Percentiles rank a stretch among this genome's conserved stretches.
Evolutionary conservation across 192 early-diverging fungal genomes (phyloP).

Genomic region (Mortierella antarctica): DNA sequence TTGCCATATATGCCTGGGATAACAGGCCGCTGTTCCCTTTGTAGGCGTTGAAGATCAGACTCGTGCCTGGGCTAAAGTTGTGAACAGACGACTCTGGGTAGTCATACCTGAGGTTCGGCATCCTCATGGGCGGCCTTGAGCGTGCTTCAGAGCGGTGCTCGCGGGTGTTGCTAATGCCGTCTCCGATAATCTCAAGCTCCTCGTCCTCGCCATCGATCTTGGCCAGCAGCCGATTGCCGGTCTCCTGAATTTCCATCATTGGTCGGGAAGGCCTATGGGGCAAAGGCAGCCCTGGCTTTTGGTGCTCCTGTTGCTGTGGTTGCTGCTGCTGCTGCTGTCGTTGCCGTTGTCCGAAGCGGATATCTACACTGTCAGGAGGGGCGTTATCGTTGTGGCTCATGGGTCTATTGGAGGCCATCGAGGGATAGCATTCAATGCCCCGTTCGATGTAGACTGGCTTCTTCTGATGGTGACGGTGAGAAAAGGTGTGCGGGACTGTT

Average conservation of each 20-base stretch:
- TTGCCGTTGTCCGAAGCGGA: not conserved
- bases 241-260: slow-evolving; percentile 4
- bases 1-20: slow-evolving; percentile 14
- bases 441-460: no score
- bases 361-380: not conserved
- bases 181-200: slow-evolving; percentile 40
- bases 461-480: no score
- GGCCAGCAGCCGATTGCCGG: not conserved
- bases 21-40: slow-evolving; percentile 11
- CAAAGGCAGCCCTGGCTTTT: not conserved
- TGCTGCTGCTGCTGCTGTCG: slow-evolving; percentile 15
- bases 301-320: not conserved
- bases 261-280: no score
- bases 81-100: slow-evolving; percentile 22
- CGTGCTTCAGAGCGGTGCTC: not conserved
- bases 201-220: slow-evolving; percentile 30
- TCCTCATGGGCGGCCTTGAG: slow-evolving; percentile 5
- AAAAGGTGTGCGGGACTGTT: no score
- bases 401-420: slow-evolving; percentile 20
- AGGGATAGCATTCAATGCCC: slow-evolving; percentile 3
- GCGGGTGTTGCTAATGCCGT: slow-evolving; percentile 12
- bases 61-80: slow-evolving; percentile 50
- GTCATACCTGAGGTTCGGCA: slow-evolving; percentile 40
- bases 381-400: slow-evolving; percentile 10
- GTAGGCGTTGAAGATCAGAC: slow-evolving; percentile 41